Evolutionary conservation across 1,284 basidiomycete species (phyloP).

Genomic region (Rhodotorula mucilaginosa): DNA sequence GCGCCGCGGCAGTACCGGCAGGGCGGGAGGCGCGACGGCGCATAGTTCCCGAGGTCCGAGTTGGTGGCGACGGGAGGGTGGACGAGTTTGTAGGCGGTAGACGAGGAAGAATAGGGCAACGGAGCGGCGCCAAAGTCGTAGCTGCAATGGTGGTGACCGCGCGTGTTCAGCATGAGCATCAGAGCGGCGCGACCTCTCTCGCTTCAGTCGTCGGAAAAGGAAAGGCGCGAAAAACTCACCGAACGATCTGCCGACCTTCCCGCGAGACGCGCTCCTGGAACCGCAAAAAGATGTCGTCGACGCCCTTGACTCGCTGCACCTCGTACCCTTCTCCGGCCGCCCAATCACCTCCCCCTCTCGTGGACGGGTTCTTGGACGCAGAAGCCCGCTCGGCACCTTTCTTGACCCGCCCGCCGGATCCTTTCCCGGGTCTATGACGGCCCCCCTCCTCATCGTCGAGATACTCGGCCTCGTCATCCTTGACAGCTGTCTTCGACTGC

Average conservation of each 20-base stretch:
- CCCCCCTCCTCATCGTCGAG: slow-evolving; percentile 28
- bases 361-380: slow-evolving; percentile 1
- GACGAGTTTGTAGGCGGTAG: slow-evolving; percentile 64
- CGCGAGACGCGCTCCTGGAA: slow-evolving; percentile 66
- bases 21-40: slow-evolving; percentile 50
- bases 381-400: slow-evolving; percentile 16
- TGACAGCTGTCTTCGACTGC: neutral
- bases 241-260: slow-evolving; percentile 71
- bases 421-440: slow-evolving; percentile 19
- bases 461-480: neutral
- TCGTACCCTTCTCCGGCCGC: slow-evolving; percentile 66
- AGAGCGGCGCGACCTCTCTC: neutral
- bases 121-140: slow-evolving; percentile 73
- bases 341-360: slow-evolving; percentile 51
- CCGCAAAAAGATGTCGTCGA: slow-evolving; percentile 74
- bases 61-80: slow-evolving; percentile 59
- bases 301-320: slow-evolving; percentile 60
- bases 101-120: slow-evolving; percentile 65
- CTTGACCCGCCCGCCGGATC: slow-evolving; percentile 26
- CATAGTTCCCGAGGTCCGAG: slow-evolving; percentile 28
- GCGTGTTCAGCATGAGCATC: neutral
- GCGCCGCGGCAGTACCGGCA: slow-evolving; percentile 63
- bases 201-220: too few species aligned
- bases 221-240: slow-evolving; percentile 55
- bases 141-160: too few species aligned